These are phyloP conservation scores for Cladosporium oxysporum DNA, from an alignment of 2,329 filamentous ascomycete species.

Conservation along the genomic window DNA sequence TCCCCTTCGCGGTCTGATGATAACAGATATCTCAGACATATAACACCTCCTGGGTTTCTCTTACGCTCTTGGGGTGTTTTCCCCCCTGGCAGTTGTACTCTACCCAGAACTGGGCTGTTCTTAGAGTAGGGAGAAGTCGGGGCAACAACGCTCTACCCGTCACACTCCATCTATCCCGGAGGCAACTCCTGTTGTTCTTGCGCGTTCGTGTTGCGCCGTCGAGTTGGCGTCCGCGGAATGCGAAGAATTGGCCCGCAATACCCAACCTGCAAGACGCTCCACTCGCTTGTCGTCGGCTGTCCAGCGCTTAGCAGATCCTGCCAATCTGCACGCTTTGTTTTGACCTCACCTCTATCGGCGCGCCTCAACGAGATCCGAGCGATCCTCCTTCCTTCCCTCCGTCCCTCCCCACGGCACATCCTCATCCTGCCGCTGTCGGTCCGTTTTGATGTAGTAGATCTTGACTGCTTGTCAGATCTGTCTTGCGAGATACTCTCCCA, in stretches of 20 bases:
- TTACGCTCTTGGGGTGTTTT: neutral
- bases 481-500: neutral
- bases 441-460: neutral
- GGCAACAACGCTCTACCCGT: neutral
- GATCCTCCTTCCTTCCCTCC: constrained; percentile 6
- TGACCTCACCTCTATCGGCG: constrained; percentile 9
- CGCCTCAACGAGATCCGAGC: constrained; percentile 1
- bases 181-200: neutral
- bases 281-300: neutral
- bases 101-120: neutral
- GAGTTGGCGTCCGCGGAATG: neutral
- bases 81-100: neutral
- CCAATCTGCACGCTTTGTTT: constrained; percentile 8
- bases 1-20: neutral
- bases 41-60: constrained; percentile 9
- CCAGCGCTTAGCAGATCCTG: neutral
- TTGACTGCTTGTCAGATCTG: neutral
- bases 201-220: neutral
- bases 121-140: no score
- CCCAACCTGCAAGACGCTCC: neutral
- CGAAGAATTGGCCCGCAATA: neutral
- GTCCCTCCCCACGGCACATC: neutral
- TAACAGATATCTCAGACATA: constrained; percentile 11
- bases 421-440: constrained; percentile 1
- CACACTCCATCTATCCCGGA: neutral